Base-by-base conservation (phyloP, 805 yeast genomes). In the Limtongia smithiae region DNA sequence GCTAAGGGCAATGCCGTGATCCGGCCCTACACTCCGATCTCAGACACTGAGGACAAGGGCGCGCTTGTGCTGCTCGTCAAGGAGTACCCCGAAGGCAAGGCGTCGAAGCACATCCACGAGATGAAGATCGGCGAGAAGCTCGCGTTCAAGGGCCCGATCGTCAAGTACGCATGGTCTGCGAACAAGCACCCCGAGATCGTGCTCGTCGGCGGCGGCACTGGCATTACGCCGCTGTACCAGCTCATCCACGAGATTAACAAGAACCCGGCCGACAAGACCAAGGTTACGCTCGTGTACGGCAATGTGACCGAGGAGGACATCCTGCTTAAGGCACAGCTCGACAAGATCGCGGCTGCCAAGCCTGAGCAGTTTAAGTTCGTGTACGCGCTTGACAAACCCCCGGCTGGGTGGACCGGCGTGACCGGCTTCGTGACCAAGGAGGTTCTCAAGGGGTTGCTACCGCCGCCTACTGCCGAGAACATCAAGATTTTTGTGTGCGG, bases 221-320 rank as follows among this genome's bases (percentile, higher is more conserved):
- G 97, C 71, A 90, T 93, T 68, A 87, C 97, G 41, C 98, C 98
- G 52, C 76, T 93, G 20, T 90, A 78, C 77, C 98, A 93, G 75
- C 71, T 93, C 68, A 68, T 87, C 55, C 83, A 80, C 63, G 82
- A 80, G 67, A 78, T 91, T 66, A 76, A 85, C 64, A 75, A 76
- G 66, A 80, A 90, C 76, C 90, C 95, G 48, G 73, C 71, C 39
- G 97, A 93, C 73, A 83, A 87, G 69, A 93, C 98, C 64, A 83
- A 88, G 77, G 82, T 93, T 57, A 76, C 81, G 56, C 75, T 93
- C 61, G 73, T 79, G 66, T 91, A 85, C 72, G 97, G 96, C 63
- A 81, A 80, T 68, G 73, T 81, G 70, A 71, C 89, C 49, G 79
- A 80, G 39, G 73, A 73, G n/a, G 98, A 93, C 68, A 84, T 90